Evolutionary conservation across 2,329 filamentous ascomycete species (phyloP), one percentile per base, ranked within the genome.

Genomic region (Penicillium hordei): DNA sequence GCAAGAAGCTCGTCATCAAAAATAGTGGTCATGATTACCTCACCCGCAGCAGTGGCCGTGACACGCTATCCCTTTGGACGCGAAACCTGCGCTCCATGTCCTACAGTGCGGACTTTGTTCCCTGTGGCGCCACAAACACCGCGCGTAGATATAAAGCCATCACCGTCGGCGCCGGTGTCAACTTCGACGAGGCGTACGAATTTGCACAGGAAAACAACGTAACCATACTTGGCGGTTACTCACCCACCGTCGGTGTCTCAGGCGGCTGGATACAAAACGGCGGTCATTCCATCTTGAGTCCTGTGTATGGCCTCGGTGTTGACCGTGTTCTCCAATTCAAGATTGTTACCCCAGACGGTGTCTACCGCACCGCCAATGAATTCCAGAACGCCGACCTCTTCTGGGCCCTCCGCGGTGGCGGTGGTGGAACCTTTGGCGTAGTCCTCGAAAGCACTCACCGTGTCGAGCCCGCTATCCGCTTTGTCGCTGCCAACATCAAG

Each of bases 11-110:
- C 3, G 51, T 48, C 12, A 67, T 75, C 51, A 72, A 74, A 58
- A 74, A 74, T 44, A 71, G 63, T 40, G 72, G 72, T 4, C 71
- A 75, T 52, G 72, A 74, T 42, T 74, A 68, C 50, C 65, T 72
- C 58, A 68, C 66, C 8, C 68, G 72, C 31, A 72, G 65, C 39
- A 73, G 68, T 58, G 65, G 63, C 5, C 67, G 68, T 17, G 67
- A 65, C 4, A 62, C 68, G 0, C 58, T 75, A 3, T 57, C 65
- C 12, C 64, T 74, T 9, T 72, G 71, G 70, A 66, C 67, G 4
- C 70, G 68, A 44, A 65, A 65, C 3, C 48, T 75, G 25, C 63
- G 63, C 49, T 48, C 45, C 5, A 25, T 48, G 45, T 10, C 25
- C 21, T 48, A 48, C 21, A 36, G 31, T n/a, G 19, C 45, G 5